phyloP scores from a whole-genome alignment of 2,329 filamentous ascomycete genomes.

The Trichoderma lentiforme region DNA sequence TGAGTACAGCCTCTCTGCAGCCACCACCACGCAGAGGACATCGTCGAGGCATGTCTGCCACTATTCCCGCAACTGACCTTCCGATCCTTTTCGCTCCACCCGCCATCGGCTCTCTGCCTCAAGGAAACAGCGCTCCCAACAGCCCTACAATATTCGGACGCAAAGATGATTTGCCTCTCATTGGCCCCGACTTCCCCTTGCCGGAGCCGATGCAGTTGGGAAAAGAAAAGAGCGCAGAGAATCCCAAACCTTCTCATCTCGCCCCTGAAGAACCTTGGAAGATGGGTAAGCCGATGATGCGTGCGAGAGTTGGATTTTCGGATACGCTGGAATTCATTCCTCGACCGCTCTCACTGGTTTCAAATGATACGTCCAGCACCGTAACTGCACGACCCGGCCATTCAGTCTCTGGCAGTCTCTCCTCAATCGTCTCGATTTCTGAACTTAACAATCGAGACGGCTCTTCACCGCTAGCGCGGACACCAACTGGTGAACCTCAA shows the following conservation, averaged over 20 bases:
- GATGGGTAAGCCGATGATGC: constrained; percentile 36
- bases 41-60: constrained; percentile 66
- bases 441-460: constrained; percentile 41
- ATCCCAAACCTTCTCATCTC: constrained; percentile 4
- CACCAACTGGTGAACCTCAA: constrained; percentile 38
- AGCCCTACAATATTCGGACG: constrained; percentile 51
- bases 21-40: constrained; percentile 58
- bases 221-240: not conserved
- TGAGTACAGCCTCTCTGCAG: constrained; percentile 53
- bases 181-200: not conserved
- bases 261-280: constrained; percentile 2
- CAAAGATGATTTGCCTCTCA: constrained; percentile 12
- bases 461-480: constrained; percentile 37
- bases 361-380: constrained; percentile 79
- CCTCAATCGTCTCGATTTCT: constrained; percentile 66
- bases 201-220: constrained; percentile 15
- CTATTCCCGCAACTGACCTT: constrained; percentile 81
- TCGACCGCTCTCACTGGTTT: constrained; percentile 77
- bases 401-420: constrained; percentile 74
- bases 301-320: constrained; percentile 75
- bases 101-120: constrained; percentile 48
- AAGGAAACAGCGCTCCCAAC: constrained; percentile 62
- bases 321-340: constrained; percentile 82
- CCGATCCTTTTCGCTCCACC: constrained; percentile 60
- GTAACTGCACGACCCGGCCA: constrained; percentile 67